Conservation (phyloP, 352 stramenopile genomes). For the Phytophthora cryptogea region DNA sequence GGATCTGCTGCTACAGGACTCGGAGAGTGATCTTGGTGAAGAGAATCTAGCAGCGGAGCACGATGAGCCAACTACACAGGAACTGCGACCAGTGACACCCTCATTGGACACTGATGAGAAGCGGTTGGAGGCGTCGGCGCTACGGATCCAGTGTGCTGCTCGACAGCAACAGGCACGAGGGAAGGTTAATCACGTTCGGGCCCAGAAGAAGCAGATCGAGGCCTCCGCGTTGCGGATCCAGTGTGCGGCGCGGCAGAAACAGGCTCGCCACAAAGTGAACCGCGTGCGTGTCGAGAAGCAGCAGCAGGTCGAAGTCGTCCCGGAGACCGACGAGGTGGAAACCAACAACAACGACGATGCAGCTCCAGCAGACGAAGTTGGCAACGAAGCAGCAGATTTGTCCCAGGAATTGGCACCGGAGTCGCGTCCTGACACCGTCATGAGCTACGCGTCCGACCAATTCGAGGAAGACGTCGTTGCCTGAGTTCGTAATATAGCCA, state of each 20-base stretch:
- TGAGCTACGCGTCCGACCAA: conserved; percentile 64
- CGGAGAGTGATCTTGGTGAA: conserved; percentile 4
- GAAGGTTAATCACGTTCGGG: conserved; percentile 15
- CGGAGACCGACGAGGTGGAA: conserved; percentile 6
- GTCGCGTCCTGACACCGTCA: conserved; percentile 50
- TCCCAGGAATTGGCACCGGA: not conserved
- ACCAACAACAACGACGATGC: not conserved
- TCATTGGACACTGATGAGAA: not conserved
- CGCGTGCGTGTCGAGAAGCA: conserved; percentile 27
- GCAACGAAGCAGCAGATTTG: not conserved
- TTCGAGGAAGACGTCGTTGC: conserved; percentile 56
- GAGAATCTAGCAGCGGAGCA: conserved; percentile 7
- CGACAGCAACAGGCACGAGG: conserved; percentile 36
- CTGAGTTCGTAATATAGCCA: no score
- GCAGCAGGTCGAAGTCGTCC: not conserved
- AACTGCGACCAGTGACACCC: not conserved
- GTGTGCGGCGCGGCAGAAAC: conserved; percentile 55
- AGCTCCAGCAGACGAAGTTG: conserved; percentile 1
- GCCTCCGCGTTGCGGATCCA: conserved; percentile 54
- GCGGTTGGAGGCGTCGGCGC: conserved; percentile 6
- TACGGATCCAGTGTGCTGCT: conserved; percentile 45
- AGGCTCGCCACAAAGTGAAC: conserved; percentile 44
- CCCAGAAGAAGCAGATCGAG: conserved; percentile 8
- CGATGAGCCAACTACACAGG: not conserved
- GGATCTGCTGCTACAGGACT: conserved; percentile 26